These are phyloP conservation scores for Mycena galericulata DNA, from an alignment of 768 basidiomycete genomes.

Conservation along the genomic window DNA sequence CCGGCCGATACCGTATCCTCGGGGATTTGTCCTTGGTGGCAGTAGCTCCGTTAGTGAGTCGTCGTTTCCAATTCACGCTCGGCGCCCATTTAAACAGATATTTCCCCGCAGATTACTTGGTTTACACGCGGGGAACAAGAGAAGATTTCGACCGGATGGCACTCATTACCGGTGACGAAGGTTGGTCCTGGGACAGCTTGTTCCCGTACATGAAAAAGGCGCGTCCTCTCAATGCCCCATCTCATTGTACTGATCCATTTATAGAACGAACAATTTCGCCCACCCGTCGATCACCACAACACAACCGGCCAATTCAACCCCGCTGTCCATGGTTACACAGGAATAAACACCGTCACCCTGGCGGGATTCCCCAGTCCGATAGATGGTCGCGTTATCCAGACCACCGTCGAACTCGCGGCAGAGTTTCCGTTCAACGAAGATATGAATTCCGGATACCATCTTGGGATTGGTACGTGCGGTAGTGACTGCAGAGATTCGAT, in stretches of 20 bases:
- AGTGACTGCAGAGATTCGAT: neutral
- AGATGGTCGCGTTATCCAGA: conserved; percentile 39
- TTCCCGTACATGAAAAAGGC: conserved; percentile 35
- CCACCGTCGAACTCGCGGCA: conserved; percentile 37
- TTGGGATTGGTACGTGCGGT: conserved; percentile 18
- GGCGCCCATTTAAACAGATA: too few relatives aligned
- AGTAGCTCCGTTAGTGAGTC: too few relatives aligned
- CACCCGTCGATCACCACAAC: conserved; percentile 46
- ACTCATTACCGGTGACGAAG: conserved; percentile 29
- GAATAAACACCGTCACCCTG: conserved; percentile 38
- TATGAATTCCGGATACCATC: conserved; percentile 29
- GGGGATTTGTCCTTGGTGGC: too few relatives aligned
- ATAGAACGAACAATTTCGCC: conserved; percentile 42
- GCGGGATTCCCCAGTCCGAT: conserved; percentile 36
- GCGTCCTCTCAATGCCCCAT: neutral
- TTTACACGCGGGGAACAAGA: conserved; percentile 33
- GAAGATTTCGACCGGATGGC: conserved; percentile 39
- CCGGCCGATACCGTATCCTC: too few relatives aligned
- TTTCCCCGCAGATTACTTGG: conserved; percentile 38
- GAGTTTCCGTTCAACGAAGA: conserved; percentile 30
- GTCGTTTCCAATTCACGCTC: too few relatives aligned
- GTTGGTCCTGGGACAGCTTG: conserved; percentile 39
- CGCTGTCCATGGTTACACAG: conserved; percentile 39
- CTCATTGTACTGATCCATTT: neutral
- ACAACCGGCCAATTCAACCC: conserved; percentile 42